Evolutionary conservation across 1,284 basidiomycete species (phyloP).

Genomic region (Cystobasidium pallidum): DNA sequence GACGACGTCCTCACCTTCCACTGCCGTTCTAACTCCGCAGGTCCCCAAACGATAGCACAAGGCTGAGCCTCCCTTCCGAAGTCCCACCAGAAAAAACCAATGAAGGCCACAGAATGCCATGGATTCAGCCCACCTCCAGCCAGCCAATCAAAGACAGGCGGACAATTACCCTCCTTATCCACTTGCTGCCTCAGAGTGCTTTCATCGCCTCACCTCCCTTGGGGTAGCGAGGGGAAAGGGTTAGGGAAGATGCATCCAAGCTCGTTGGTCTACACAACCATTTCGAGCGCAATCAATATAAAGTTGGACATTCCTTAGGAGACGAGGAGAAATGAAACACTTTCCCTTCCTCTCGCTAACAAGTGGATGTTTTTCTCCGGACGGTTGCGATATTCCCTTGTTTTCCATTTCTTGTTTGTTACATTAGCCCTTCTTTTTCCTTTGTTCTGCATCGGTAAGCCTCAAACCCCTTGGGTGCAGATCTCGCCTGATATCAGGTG

Average conservation of each 20-base stretch:
- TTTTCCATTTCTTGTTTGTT: too few species aligned
- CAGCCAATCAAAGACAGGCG: neutral
- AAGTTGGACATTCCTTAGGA: neutral
- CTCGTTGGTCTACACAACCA: conserved; percentile 31
- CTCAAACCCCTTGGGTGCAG: too few species aligned
- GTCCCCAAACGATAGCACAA: too few species aligned
- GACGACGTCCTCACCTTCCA: neutral
- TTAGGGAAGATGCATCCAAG: conserved; percentile 24
- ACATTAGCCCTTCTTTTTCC: neutral
- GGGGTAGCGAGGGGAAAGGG: conserved; percentile 39
- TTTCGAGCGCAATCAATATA: conserved; percentile 8
- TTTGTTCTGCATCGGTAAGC: too few species aligned
- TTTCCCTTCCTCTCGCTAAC: neutral
- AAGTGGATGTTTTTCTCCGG: conserved; percentile 5
- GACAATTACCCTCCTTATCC: conserved; percentile 28
- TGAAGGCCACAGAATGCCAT: too few species aligned
- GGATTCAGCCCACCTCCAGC: too few species aligned
- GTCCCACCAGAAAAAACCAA: too few species aligned
- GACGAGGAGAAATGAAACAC: neutral
- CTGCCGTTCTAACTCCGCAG: too few species aligned
- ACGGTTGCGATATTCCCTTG: conserved; percentile 12
- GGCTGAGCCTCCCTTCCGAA: too few species aligned
- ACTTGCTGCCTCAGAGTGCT: conserved; percentile 32
- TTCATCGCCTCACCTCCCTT: conserved; percentile 18
- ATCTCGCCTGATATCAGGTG: too few species aligned